Base-by-base conservation (phyloP, 1,139 yeast genomes). In the Tardiomyces depauwii region DNA sequence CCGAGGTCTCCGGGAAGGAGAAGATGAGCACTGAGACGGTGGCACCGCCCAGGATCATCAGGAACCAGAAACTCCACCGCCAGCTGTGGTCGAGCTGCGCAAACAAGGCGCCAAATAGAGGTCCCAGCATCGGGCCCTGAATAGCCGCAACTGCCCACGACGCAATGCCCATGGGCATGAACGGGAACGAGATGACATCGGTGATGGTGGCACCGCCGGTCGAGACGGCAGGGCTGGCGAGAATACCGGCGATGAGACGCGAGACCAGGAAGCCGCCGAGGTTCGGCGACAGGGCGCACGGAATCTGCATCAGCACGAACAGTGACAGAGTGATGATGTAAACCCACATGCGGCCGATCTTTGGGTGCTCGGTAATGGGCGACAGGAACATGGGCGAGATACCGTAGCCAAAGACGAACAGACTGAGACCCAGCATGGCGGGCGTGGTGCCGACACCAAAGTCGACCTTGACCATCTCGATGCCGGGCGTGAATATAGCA, bases 141-240 rank as follows among this genome's bases (percentile, higher is more conserved):
- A 69, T 78, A 55, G 73, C 77, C 62, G 64, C 77, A 48, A 55
- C 71, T 60, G 74, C 77, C 81, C 70, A 77, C 46, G 67, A 61
- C 42, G 59, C 78, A 56, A 69, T 41, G 10, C 51, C 41, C n/a
- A 46, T 48, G 1, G 55, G 58, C 39, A 51, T 25, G 12, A 44
- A 27, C 2, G 53, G 51, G 21, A 49, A 43, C 1, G 30, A 45
- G 21, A 55, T 48, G 25, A 62, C 50, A 64, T 88, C 96, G 49
- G 82, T 73, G 50, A 87, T 75, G 2, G 94, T 78, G 49, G 95
- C 96, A 49, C 89, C 93, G 12, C 91, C 95, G 54, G 85, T 78
- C 2, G 94, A 80, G 59, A 88, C 71, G 0, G 94, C 88, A 4
- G 96, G 96, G 3, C 91, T 78, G 0, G 93, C 85, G 48, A 83